These are phyloP conservation scores for Talaromyces verruculosus DNA, from an alignment of 2,329 filamentous ascomycete genomes.

Conservation along the genomic window DNA sequence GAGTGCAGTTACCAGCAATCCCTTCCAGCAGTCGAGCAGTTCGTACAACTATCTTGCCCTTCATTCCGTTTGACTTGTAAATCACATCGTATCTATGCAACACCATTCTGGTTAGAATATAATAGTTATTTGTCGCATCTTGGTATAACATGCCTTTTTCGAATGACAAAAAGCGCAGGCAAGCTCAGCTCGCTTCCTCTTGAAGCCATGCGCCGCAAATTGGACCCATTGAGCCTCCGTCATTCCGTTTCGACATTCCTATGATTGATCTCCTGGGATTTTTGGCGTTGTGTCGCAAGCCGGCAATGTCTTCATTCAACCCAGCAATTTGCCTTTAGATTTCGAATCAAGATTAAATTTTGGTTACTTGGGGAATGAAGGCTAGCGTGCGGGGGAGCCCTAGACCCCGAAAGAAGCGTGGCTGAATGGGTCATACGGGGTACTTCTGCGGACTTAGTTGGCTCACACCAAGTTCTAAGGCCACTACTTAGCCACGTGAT, in stretches of 20 bases:
- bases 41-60: background rate
- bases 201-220: slow-evolving; percentile 6
- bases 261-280: background rate
- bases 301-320: background rate
- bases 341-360: background rate
- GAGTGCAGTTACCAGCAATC: background rate
- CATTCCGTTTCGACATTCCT: background rate
- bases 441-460: background rate
- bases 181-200: slow-evolving; percentile 13
- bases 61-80: slow-evolving; percentile 7
- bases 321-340: background rate
- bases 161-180: slow-evolving; percentile 7
- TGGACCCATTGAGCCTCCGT: slow-evolving; percentile 11
- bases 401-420: background rate
- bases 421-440: background rate
- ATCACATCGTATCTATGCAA: slow-evolving; percentile 7
- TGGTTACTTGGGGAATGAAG: background rate
- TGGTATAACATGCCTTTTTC: slow-evolving; percentile 6
- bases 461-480: background rate
- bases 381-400: background rate
- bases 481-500: background rate
- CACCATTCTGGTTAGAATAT: background rate
- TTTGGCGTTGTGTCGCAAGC: background rate
- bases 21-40: slow-evolving; percentile 2
- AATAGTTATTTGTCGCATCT: background rate